Conservation (phyloP, 805 yeast genomes). For the Nakazawaea molendinolei region DNA sequence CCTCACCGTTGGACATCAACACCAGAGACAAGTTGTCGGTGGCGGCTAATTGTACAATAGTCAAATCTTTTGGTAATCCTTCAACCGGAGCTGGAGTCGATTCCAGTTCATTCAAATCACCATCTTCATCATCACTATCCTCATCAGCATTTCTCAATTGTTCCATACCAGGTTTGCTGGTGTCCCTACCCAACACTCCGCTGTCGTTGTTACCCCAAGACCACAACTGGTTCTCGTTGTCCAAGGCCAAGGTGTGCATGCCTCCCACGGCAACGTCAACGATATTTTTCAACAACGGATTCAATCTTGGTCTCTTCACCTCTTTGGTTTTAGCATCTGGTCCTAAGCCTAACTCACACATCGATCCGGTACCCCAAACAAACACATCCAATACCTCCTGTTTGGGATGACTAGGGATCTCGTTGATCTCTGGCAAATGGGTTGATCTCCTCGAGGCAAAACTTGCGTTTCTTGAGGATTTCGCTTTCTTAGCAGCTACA, state of each 20-base stretch:
- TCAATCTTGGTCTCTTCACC: conserved; percentile 92
- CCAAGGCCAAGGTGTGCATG: conserved; percentile 86
- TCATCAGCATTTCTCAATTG: conserved; percentile 62
- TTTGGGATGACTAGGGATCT: conserved; percentile 26
- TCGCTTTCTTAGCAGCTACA: conserved; percentile 9
- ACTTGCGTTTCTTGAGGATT: conserved; percentile 7
- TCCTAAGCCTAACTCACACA: conserved; percentile 98
- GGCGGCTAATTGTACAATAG: conserved; percentile 78
- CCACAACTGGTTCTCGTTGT: conserved; percentile 75
- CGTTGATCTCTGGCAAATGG: conserved; percentile 40
- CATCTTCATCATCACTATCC: conserved; percentile 59
- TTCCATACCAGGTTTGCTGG: conserved; percentile 55
- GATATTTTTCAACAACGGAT: conserved; percentile 68
- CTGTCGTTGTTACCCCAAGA: conserved; percentile 98
- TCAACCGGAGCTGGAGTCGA: conserved; percentile 82
- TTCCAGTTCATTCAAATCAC: conserved; percentile 82
- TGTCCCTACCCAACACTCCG: conserved; percentile 85
- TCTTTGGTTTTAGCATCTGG: conserved; percentile 88
- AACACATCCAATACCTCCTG: conserved; percentile 62
- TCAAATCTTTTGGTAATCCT: conserved; percentile 48
- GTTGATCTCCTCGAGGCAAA: conserved; percentile 44
- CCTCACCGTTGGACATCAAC: conserved; percentile 73
- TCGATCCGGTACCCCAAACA: conserved; percentile 95
- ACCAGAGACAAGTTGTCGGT: conserved; percentile 88
- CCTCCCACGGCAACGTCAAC: conserved; percentile 94